These are phyloP conservation scores for Termitomyces heimii DNA, from an alignment of 768 basidiomycete genomes.

Conservation along the genomic window DNA sequence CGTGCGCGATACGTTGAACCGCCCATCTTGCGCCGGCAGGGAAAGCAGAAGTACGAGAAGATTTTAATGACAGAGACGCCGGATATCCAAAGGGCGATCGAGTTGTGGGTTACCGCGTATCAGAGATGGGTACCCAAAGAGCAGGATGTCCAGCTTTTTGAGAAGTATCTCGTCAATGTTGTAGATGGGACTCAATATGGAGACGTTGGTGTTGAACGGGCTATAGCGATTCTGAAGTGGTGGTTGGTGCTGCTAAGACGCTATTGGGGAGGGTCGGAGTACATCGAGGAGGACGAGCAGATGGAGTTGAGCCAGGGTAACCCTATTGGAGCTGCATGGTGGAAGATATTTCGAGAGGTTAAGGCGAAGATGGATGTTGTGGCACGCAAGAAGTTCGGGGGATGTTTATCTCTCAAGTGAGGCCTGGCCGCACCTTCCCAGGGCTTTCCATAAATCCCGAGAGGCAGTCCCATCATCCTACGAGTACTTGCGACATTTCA, in stretches of 20 bases:
- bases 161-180: constrained; percentile 63
- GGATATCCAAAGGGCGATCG: constrained; percentile 69
- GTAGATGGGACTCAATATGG: constrained; percentile 49
- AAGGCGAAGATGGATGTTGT: constrained; percentile 63
- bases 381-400: constrained; percentile 66
- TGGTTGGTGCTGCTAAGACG: constrained; percentile 70
- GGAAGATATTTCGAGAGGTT: constrained; percentile 69
- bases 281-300: constrained; percentile 28
- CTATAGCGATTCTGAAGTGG: constrained; percentile 71
- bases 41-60: constrained; percentile 50
- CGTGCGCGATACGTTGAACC: constrained; percentile 44
- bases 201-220: constrained; percentile 62
- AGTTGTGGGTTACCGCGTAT: constrained; percentile 70
- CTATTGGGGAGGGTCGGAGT: constrained; percentile 56
- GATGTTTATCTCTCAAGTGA: constrained; percentile 57
- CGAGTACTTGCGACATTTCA: not conserved
- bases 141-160: constrained; percentile 72
- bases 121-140: constrained; percentile 56
- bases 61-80: constrained; percentile 54
- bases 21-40: constrained; percentile 53
- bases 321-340: constrained; percentile 70
- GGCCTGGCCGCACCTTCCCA: not conserved
- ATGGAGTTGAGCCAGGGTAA: constrained; percentile 24
- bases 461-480: not conserved
- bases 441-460: not conserved